Base-by-base conservation (phyloP, 768 basidiomycete genomes). In the Leccinum pellstonianum region DNA sequence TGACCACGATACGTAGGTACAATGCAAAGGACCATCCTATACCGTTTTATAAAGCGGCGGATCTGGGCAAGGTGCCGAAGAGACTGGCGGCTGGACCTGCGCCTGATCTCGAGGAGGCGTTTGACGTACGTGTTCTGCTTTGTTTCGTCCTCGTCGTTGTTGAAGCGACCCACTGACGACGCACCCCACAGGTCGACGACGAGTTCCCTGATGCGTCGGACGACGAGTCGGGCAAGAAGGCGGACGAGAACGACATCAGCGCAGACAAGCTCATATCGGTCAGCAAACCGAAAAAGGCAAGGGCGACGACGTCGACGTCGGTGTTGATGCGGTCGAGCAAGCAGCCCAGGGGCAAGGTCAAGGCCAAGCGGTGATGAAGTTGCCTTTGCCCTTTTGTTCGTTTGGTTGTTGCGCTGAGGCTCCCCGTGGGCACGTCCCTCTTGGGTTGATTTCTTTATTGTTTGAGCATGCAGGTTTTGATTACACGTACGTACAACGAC, bases 61-160 rank as follows among this genome's bases (percentile, higher is more conserved):
- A 93, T 62, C 76, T 93, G 9, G 90, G 91, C 17, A 93, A 90
- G 70, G 78, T 68, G 5, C 85, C 88, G 1, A 95, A 93, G 82
- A 95, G 90, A 67, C 79, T 95, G 41, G 83, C 85, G 1, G 79
- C 77, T 48, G 91, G 86, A 4, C 83, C 90, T 5, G 84, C 84
- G 10, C 94, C 96, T 0, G 96, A 98, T 75, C 80, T 94, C 19
- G 96, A 98, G 70, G 96, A 98, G 54, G 95, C 87, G 0, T 90
- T 88, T 63, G 93, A 91, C 63, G 89, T 92, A 63, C 69, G 86
- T 75, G 4, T 31, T 15, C 53, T 17, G 23, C n/a, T 0, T 37
- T 1, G 8, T 2, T 10, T 15, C 47, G 31, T 33, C 27, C 7
- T 8, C 29, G 15, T 5, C 33, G 29, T 33, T 37, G 21, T 41